Evolutionary conservation across 2,329 filamentous ascomycete genomes (phyloP).

Genomic region (Paraphaeosphaeria minitans): DNA sequence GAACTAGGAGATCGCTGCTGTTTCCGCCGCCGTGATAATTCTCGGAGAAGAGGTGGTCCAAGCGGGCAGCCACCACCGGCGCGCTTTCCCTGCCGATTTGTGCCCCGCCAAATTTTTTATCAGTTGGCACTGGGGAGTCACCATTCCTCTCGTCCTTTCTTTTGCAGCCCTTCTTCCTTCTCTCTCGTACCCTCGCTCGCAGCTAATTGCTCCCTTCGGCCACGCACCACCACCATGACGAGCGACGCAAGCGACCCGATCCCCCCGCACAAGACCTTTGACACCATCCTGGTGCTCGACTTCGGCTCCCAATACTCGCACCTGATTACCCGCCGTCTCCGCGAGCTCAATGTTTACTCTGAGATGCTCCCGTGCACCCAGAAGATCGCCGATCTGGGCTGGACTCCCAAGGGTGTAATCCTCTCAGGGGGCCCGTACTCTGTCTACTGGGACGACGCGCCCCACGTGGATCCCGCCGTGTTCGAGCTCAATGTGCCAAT

Average conservation of each 20-base stretch:
- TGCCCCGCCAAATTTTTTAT: constrained; percentile 29
- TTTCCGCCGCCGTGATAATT: constrained; percentile 24
- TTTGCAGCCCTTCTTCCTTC: constrained; percentile 9
- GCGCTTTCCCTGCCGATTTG: constrained; percentile 12
- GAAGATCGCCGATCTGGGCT: constrained; percentile 76
- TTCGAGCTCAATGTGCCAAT: constrained; percentile 74
- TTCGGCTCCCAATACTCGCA: constrained; percentile 76
- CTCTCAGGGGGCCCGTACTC: constrained; percentile 75
- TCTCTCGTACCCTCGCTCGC: constrained; percentile 16
- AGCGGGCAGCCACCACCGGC: neutral
- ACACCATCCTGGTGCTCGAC: constrained; percentile 75
- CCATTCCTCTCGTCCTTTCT: constrained; percentile 11
- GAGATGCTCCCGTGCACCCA: constrained; percentile 89
- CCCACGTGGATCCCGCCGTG: constrained; percentile 80
- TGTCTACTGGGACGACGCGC: constrained; percentile 79
- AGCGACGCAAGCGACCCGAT: constrained; percentile 50
- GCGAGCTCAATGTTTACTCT: constrained; percentile 79
- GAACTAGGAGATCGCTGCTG: too few relatives aligned
- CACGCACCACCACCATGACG: constrained; percentile 38
- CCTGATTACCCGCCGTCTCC: constrained; percentile 74
- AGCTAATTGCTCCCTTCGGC: constrained; percentile 16
- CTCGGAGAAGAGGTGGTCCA: constrained; percentile 18
- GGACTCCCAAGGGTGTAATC: constrained; percentile 84
- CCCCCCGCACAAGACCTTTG: constrained; percentile 57
- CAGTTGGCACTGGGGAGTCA: constrained; percentile 20